Evolutionary conservation across 2,329 filamentous ascomycete species (phyloP).

Genomic region (Aspergillus proliferans): DNA sequence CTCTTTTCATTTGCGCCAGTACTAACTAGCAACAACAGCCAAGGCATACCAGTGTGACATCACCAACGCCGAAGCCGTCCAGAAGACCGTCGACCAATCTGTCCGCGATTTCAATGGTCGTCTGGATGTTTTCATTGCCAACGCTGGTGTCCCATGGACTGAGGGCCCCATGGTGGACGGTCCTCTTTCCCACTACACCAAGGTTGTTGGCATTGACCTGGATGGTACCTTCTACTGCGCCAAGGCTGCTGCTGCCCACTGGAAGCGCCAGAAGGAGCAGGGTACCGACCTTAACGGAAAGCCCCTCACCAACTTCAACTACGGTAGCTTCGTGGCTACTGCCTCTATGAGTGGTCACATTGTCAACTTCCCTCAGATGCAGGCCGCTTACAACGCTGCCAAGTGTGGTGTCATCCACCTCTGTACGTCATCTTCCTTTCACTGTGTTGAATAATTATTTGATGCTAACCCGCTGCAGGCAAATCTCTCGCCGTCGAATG

Average conservation of each 20-base stretch:
- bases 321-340: constrained; percentile 70
- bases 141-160: constrained; percentile 51
- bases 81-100: constrained; percentile 36
- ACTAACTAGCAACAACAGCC: constrained; percentile 24
- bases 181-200: constrained; percentile 56
- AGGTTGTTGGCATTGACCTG: constrained; percentile 65
- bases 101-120: constrained; percentile 64
- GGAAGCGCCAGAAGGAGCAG: constrained; percentile 63
- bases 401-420: constrained; percentile 57
- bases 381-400: constrained; percentile 67
- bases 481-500: constrained; percentile 70
- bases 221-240: constrained; percentile 75
- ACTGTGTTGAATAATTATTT: constrained; percentile 26
- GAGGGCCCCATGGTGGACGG: constrained; percentile 63
- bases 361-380: constrained; percentile 69
- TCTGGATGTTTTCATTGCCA: constrained; percentile 73
- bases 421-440: constrained; percentile 40
- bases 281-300: constrained; percentile 58
- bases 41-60: constrained; percentile 47
- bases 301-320: constrained; percentile 53
- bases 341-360: constrained; percentile 74
- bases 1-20: neutral
- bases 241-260: constrained; percentile 62
- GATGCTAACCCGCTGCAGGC: constrained; percentile 37
- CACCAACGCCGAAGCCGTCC: constrained; percentile 36